Conservation (phyloP, 179 eudicot species). For the Sideroxylon spinosum region DNA sequence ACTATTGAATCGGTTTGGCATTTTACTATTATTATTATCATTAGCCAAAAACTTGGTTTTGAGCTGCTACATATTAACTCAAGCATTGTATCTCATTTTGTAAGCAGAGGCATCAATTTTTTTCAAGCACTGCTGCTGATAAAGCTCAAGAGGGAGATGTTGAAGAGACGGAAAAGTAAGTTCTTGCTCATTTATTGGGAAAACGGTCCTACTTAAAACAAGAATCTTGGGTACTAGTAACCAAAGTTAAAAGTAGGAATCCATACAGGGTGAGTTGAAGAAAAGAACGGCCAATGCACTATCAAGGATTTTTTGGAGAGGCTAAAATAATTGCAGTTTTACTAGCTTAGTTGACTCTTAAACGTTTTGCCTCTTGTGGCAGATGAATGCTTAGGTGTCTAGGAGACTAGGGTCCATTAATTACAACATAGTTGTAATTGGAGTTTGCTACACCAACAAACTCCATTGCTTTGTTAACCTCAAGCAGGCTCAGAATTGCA, state of each 20-base stretch:
- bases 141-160: slow-evolving; percentile 14
- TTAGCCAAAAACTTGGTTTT: background rate
- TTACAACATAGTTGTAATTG: background rate
- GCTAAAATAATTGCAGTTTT: background rate
- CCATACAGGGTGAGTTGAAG: background rate
- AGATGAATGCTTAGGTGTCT: background rate
- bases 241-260: background rate
- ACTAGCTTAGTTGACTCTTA: background rate
- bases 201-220: slow-evolving; percentile 7
- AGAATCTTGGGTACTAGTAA: background rate
- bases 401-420: background rate
- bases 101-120: slow-evolving; percentile 9
- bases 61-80: background rate
- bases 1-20: background rate
- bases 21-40: background rate
- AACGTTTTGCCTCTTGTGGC: background rate
- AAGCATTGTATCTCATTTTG: background rate
- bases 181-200: background rate
- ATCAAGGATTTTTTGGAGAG: background rate
- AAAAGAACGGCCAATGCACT: background rate
- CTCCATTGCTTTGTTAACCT: background rate
- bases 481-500: background rate
- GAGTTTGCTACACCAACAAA: background rate
- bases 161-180: slow-evolving; percentile 15
- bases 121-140: slow-evolving; percentile 5